Percentiles rank a stretch among this genome's conserved stretches.
Evolutionary conservation across 352 stramenopile genomes (phyloP).

Genomic region (Phytopythium oedochilum): DNA sequence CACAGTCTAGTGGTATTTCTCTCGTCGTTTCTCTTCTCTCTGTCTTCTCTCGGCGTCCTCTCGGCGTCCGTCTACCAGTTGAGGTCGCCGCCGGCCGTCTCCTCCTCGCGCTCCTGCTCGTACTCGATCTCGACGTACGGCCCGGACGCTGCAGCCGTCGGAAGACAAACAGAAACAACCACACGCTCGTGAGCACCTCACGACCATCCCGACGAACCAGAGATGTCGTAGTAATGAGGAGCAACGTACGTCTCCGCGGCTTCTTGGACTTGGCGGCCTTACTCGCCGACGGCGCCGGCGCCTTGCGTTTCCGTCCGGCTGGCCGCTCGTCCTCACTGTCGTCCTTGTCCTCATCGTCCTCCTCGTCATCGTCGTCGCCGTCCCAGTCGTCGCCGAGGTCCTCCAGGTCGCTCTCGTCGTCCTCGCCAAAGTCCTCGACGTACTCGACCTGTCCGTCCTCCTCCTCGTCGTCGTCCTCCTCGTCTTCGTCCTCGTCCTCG

Average conservation of each 20-base stretch:
- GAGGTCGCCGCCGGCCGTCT: constrained; percentile 35
- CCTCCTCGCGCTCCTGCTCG: constrained; percentile 68
- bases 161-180: neutral
- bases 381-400: constrained; percentile 15
- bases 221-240: neutral
- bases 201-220: too few relatives aligned
- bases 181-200: neutral
- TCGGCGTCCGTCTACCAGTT: constrained; percentile 55
- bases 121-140: constrained; percentile 87
- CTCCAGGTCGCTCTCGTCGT: constrained; percentile 43
- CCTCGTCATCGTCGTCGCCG: constrained; percentile 40
- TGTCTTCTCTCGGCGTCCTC: neutral
- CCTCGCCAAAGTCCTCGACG: constrained; percentile 50
- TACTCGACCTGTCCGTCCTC: constrained; percentile 74
- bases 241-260: constrained; percentile 51
- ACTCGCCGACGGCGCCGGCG: constrained; percentile 15
- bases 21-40: neutral
- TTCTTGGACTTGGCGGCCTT: constrained; percentile 58
- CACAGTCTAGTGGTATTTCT: constrained; percentile 2
- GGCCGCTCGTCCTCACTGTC: constrained; percentile 42
- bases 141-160: constrained; percentile 26
- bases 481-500: constrained; percentile 65
- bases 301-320: constrained; percentile 66
- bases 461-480: constrained; percentile 61
- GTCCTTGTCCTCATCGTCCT: constrained; percentile 22